Conservation (phyloP, 2,329 filamentous ascomycete genomes). For the Fusarium virguliforme region DNA sequence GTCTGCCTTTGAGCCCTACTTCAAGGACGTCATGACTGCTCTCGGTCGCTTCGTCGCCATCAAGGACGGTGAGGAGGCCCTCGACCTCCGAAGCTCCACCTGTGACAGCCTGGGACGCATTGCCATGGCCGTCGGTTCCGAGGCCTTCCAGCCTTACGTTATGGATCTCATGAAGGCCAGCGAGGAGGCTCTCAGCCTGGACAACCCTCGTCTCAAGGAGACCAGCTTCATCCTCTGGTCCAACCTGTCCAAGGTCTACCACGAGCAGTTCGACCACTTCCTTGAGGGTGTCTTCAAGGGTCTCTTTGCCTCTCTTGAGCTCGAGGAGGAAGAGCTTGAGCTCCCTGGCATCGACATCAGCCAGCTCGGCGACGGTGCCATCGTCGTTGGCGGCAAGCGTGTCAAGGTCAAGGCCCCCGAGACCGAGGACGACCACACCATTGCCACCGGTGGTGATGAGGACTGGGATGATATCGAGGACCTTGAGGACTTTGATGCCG, state of each 20-base stretch:
- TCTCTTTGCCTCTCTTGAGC: conserved; percentile 86
- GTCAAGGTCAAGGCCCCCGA: conserved; percentile 79
- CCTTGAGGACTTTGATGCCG: conserved; percentile 86
- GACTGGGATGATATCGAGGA: conserved; percentile 78
- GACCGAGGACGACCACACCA: conserved; percentile 70
- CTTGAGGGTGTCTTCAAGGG: conserved; percentile 83
- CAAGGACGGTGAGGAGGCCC: conserved; percentile 91
- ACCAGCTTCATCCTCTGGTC: conserved; percentile 98
- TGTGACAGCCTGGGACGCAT: conserved; percentile 96
- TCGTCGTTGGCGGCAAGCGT: conserved; percentile 87
- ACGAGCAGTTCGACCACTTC: conserved; percentile 85
- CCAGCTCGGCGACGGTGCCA: conserved; percentile 81
- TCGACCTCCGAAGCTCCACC: conserved; percentile 90
- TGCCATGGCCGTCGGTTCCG: conserved; percentile 86
- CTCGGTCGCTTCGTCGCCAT: conserved; percentile 87
- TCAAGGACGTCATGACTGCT: conserved; percentile 90
- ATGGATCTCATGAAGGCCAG: conserved; percentile 91
- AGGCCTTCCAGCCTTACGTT: conserved; percentile 92
- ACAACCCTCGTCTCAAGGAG: conserved; percentile 92
- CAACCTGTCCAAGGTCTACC: conserved; percentile 93
- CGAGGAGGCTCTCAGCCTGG: conserved; percentile 90
- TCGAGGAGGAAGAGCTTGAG: conserved; percentile 90
- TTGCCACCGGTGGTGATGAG: conserved; percentile 70
- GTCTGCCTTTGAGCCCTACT: conserved; percentile 89
- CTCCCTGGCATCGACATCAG: conserved; percentile 72